Base-by-base conservation (phyloP, 2,329 filamentous ascomycete genomes). In the Lasiodiplodia gonubiensis region DNA sequence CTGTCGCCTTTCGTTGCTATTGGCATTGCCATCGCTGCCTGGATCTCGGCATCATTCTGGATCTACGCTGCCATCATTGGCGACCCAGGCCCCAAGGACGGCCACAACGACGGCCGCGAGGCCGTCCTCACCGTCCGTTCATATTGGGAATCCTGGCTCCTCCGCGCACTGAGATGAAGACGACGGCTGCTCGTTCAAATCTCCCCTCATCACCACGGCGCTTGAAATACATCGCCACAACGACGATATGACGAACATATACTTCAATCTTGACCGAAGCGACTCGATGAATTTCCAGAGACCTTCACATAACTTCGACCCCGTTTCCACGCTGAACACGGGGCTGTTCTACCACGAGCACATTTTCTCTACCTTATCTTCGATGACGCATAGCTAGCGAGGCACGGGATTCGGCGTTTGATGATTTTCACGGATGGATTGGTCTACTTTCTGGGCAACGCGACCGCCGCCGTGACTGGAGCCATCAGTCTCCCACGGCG, bases 31-130 rank as follows among this genome's bases (percentile, higher is more conserved):
- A 74, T 88, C 16, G 83, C 84, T 1, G 82, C 84, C 6, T 89
- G 87, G 87, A 84, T 85, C 0, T 82, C 86, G 0, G 87, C 86
- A 1, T 84, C 81, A 23, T 90, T 89, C 78, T 89, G 87, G 88
- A 78, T 88, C 63, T 88, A 87, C 72, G 82, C 86, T 27, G 83
- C 83, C 72, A 85, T 89, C 12, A 78, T 90, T 59, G 88, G 88
- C 4, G 88, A 89, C 75, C 88, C 88, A 35, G 83, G 85, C 30
- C 81, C 80, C 68, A 83, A 79, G 7, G 85, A 86, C 71, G 81
- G 82, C 68, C 83, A 84, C 70, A 88, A 89, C 69, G 88, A 90
- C 70, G 88, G 88, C 14, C 81, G 84, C 64, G 85, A 86, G 25
- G 85, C 86, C 14, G 86, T 89, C 4, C 76, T 90, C 2, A 83